A percentile compares a stretch with the other conserved stretches of the same genome.
These are phyloP conservation scores for Penicillium ochrochloron DNA, from an alignment of 495 filamentous ascomycete genomes.

Conservation along the genomic window DNA sequence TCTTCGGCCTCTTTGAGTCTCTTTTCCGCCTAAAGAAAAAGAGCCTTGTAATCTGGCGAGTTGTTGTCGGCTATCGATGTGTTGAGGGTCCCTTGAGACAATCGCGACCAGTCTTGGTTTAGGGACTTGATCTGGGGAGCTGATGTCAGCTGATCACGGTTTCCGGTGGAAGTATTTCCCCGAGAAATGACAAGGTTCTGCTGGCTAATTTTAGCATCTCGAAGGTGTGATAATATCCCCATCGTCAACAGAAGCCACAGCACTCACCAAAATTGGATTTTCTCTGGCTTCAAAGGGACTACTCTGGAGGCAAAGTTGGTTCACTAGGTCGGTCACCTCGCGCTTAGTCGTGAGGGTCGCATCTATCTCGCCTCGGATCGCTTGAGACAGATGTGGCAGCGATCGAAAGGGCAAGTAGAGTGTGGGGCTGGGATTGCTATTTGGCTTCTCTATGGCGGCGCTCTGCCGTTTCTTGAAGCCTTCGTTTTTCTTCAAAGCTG, in stretches of 20 bases:
- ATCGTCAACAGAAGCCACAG: slow-evolving; percentile 5
- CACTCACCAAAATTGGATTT: slow-evolving; percentile 5
- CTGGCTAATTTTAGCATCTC: slow-evolving; percentile 10
- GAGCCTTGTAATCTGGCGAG: slow-evolving; percentile 11
- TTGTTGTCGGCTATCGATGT: slow-evolving; percentile 13
- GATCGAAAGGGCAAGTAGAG: slow-evolving; percentile 29
- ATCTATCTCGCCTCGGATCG: slow-evolving; percentile 34
- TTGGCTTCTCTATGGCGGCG: slow-evolving; percentile 21
- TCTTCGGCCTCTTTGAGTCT: slow-evolving; percentile 7
- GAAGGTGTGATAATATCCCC: slow-evolving; percentile 7
- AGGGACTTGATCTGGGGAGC: slow-evolving; percentile 4
- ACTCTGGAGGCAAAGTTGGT: slow-evolving; percentile 29
- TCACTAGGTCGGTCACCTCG: slow-evolving; percentile 28
- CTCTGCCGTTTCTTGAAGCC: slow-evolving; percentile 22
- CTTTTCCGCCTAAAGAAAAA: slow-evolving; percentile 16
- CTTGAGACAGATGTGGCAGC: slow-evolving; percentile 29
- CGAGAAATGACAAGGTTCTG: slow-evolving; percentile 12
- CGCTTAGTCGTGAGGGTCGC: slow-evolving; percentile 30
- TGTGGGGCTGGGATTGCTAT: slow-evolving; percentile 29
- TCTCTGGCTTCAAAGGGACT: slow-evolving; percentile 6
- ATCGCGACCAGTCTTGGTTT: slow-evolving; percentile 8
- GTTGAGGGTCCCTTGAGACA: slow-evolving; percentile 8
- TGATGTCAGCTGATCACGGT: slow-evolving; percentile 9
- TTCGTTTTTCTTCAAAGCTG: slow-evolving; percentile 30
- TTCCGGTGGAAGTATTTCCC: slow-evolving; percentile 12